A percentile compares a stretch with the other conserved stretches of the same genome.
Conservation (phyloP, 2,329 filamentous ascomycete species). For the Apiospora phragmitis region DNA sequence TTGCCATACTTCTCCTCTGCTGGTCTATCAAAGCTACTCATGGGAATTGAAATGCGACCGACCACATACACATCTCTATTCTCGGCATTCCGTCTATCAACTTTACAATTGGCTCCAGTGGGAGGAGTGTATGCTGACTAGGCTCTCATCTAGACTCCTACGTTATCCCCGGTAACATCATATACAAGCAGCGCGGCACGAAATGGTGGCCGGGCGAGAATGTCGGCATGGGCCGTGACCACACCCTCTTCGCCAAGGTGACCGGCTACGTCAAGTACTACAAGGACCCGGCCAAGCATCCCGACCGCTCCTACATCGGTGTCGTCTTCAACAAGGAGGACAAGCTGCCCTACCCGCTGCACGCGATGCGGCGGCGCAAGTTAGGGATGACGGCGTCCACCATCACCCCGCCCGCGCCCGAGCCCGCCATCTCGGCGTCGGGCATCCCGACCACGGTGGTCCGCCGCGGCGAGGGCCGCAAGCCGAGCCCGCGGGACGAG, state of each 20-base stretch:
- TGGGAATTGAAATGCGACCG: neutral
- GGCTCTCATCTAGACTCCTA: slow-evolving; percentile 68
- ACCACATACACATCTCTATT: neutral
- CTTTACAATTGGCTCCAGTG: neutral
- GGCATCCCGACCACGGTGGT: slow-evolving; percentile 50
- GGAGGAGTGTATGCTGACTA: slow-evolving; percentile 12
- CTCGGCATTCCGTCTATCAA: neutral
- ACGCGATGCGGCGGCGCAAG: slow-evolving; percentile 72
- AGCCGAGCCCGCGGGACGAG: slow-evolving; percentile 37
- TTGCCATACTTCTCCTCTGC: neutral
- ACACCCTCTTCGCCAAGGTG: slow-evolving; percentile 87
- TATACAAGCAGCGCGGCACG: slow-evolving; percentile 95
- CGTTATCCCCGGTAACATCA: slow-evolving; percentile 94
- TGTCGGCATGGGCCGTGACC: slow-evolving; percentile 90
- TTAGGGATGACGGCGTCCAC: slow-evolving; percentile 69
- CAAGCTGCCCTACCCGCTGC: slow-evolving; percentile 72
- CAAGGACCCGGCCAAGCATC: slow-evolving; percentile 78
- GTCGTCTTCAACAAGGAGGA: slow-evolving; percentile 84
- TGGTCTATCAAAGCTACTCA: neutral
- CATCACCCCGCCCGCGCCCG: slow-evolving; percentile 35
- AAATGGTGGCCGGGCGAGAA: slow-evolving; percentile 96
- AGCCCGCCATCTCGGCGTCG: slow-evolving; percentile 46
- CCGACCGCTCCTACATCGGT: slow-evolving; percentile 91
- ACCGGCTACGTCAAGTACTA: slow-evolving; percentile 97
- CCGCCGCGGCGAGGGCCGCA: slow-evolving; percentile 32